These are phyloP conservation scores for Marchantia polymorpha DNA, from an alignment of 225 moss, liverwort and hornwort species.

Conservation along the genomic window DNA sequence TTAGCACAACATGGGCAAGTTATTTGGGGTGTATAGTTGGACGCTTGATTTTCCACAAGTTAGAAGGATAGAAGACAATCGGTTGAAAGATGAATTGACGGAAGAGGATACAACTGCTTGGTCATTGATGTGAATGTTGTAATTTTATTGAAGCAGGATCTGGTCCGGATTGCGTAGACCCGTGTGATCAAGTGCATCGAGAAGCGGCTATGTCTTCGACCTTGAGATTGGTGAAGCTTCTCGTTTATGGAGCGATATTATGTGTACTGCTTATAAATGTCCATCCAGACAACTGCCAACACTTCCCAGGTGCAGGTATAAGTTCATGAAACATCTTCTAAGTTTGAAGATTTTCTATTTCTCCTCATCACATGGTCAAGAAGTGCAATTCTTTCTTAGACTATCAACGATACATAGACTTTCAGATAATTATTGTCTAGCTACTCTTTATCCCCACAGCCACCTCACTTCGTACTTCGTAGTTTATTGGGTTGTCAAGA, in stretches of 20 bases:
- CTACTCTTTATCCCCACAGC: too few species aligned
- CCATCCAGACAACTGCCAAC: slow-evolving; percentile 14
- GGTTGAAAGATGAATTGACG: slow-evolving; percentile 25
- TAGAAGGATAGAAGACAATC: neutral
- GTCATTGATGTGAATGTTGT: slow-evolving; percentile 22
- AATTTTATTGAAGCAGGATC: slow-evolving; percentile 11
- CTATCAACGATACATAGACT: too few species aligned
- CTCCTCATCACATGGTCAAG: too few species aligned
- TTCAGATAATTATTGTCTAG: too few species aligned
- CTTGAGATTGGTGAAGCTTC: slow-evolving; percentile 34
- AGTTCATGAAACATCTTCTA: neutral
- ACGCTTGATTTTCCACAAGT: neutral
- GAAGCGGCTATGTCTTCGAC: slow-evolving; percentile 48
- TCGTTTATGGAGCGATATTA: slow-evolving; percentile 29
- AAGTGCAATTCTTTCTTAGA: too few species aligned
- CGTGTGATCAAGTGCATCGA: slow-evolving; percentile 23
- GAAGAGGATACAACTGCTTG: slow-evolving; percentile 12
- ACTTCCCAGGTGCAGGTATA: neutral
- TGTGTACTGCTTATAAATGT: slow-evolving; percentile 25
- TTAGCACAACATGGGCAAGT: slow-evolving; percentile 8
- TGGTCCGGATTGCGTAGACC: slow-evolving; percentile 7
- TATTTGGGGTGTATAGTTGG: slow-evolving; percentile 5
- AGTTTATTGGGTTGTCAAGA: too few species aligned
- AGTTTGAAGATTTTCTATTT: neutral
- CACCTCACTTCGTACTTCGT: too few species aligned